These are phyloP conservation scores for Panaeolus papilionaceus DNA, from an alignment of 768 basidiomycete genomes.

Conservation along the genomic window DNA sequence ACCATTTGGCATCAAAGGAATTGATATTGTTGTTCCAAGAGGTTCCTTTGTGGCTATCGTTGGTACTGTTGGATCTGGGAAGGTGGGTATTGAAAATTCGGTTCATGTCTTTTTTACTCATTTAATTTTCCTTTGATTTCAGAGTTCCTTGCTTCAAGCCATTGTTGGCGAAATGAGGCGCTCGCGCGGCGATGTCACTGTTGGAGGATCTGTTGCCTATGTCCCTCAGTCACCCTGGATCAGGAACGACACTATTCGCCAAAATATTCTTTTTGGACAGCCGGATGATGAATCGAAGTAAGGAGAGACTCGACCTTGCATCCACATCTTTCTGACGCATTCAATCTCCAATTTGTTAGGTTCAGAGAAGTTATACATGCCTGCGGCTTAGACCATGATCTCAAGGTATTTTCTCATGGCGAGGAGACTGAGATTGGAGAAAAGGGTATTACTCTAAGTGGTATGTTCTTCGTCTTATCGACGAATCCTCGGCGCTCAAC, in stretches of 20 bases:
- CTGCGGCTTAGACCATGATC: slow-evolving; percentile 74
- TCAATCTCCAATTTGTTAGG: too few relatives aligned
- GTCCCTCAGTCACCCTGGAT: slow-evolving; percentile 94
- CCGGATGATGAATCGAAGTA: slow-evolving; percentile 63
- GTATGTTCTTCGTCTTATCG: slow-evolving; percentile 34
- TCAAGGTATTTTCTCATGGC: slow-evolving; percentile 73
- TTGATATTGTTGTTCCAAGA: slow-evolving; percentile 51
- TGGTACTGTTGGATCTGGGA: slow-evolving; percentile 79
- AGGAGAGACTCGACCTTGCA: slow-evolving; percentile 4
- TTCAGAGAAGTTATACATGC: slow-evolving; percentile 64
- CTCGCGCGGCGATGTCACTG: slow-evolving; percentile 57
- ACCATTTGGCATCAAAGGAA: slow-evolving; percentile 56
- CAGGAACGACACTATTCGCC: slow-evolving; percentile 67
- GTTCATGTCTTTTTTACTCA: too few relatives aligned
- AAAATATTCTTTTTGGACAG: slow-evolving; percentile 80
- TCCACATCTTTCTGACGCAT: neutral
- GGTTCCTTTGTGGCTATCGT: slow-evolving; percentile 76
- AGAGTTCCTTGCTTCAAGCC: slow-evolving; percentile 64
- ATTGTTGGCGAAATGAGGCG: slow-evolving; percentile 74
- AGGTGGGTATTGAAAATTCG: too few relatives aligned
- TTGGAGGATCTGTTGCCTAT: slow-evolving; percentile 72
- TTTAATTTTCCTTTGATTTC: too few relatives aligned
- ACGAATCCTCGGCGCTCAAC: neutral
- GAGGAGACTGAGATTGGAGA: slow-evolving; percentile 79
- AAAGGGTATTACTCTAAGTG: slow-evolving; percentile 74